Evolutionary conservation across 2,329 filamentous ascomycete genomes (phyloP), one percentile per base, ranked within the genome.

Genomic region (Aspergillus sp.): DNA sequence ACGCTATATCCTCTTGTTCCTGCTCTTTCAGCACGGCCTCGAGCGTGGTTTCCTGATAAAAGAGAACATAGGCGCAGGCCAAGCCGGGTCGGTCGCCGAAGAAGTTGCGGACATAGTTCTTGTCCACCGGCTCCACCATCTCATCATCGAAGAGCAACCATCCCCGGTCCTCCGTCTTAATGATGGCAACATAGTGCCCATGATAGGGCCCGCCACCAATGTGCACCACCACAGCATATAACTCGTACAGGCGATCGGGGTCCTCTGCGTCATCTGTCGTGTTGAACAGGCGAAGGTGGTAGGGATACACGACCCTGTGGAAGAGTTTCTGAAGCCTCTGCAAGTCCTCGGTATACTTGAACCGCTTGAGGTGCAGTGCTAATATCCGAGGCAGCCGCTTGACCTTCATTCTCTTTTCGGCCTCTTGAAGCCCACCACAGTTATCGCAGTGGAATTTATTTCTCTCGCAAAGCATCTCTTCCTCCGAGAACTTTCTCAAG

Each of bases 361-460:
- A 98, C 35, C 91, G 78, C 64, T 98, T 98, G 41, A 98, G 64
- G 55, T 98, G 91, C 36, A 98, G 66, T 4, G 91, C 88, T 42
- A 98, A 64, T 38, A 98, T 86, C 52, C 85, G 86, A 3, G 91
- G 91, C 52, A 96, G 65, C 33, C 84, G 77, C 67, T 98, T 96
- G 48, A 98, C 89, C 68, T 96, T 98, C 91, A 98, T 98, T 43
- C 91, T 77, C 68, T 96, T 98, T 60, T 98, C 91, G 0, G 91
- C 91, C 63, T 98, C 91, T 60, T 98, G 91, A 34, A 98, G 67
- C 2, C 91, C 91, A 33, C 91, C 91, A 48, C 91, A 98, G 49
- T 88, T 88, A 57, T 98, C 91, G 63, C 91, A 98, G 55, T 98
- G 89, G 46, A 98, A 98, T 56, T 98, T 98, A 67, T 98, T 96